Evolutionary conservation across 2,329 filamentous ascomycete genomes (phyloP).

Genomic region (Trichoderma atroviride): DNA sequence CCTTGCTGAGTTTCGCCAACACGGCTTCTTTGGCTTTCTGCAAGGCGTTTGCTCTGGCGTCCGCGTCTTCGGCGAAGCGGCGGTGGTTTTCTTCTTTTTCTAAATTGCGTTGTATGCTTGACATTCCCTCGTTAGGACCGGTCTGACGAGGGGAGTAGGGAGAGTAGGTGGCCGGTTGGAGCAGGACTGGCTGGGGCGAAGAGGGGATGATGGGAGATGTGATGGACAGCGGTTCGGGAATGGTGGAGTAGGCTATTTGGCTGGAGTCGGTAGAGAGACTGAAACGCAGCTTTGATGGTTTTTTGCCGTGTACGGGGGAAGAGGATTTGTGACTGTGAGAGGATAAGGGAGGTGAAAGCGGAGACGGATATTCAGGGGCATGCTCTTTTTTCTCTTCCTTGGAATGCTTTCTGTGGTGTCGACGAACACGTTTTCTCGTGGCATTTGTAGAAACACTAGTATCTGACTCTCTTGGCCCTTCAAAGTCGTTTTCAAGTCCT

Average conservation of each 20-base stretch:
- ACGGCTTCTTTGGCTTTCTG: slow-evolving; percentile 63
- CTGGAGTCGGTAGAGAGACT: slow-evolving; percentile 35
- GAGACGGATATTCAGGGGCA: slow-evolving; percentile 26
- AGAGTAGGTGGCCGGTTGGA: slow-evolving; percentile 62
- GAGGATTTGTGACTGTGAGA: slow-evolving; percentile 30
- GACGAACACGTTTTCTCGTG: slow-evolving; percentile 48
- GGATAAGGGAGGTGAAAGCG: slow-evolving; percentile 1
- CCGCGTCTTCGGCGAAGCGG: slow-evolving; percentile 59
- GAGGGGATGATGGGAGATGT: slow-evolving; percentile 53
- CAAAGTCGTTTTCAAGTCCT: slow-evolving; percentile 40
- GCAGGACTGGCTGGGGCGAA: slow-evolving; percentile 55
- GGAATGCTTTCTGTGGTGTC: slow-evolving; percentile 44
- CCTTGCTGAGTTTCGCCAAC: slow-evolving; percentile 58
- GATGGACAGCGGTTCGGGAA: slow-evolving; percentile 40
- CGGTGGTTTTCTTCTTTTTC: slow-evolving; percentile 59
- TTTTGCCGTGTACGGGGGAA: slow-evolving; percentile 32
- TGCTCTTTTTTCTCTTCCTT: slow-evolving; percentile 34
- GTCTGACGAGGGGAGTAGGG: slow-evolving; percentile 38
- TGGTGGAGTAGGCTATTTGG: slow-evolving; percentile 32
- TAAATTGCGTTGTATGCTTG: slow-evolving; percentile 60
- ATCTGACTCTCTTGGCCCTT: slow-evolving; percentile 38
- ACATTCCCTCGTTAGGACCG: slow-evolving; percentile 50
- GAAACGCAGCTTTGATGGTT: slow-evolving; percentile 34
- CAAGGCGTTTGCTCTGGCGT: slow-evolving; percentile 57
- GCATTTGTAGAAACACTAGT: slow-evolving; percentile 51